Evolutionary conservation across 1,284 basidiomycete genomes (phyloP), one percentile per base, ranked within the genome.

Genomic region (Tilletia caries): DNA sequence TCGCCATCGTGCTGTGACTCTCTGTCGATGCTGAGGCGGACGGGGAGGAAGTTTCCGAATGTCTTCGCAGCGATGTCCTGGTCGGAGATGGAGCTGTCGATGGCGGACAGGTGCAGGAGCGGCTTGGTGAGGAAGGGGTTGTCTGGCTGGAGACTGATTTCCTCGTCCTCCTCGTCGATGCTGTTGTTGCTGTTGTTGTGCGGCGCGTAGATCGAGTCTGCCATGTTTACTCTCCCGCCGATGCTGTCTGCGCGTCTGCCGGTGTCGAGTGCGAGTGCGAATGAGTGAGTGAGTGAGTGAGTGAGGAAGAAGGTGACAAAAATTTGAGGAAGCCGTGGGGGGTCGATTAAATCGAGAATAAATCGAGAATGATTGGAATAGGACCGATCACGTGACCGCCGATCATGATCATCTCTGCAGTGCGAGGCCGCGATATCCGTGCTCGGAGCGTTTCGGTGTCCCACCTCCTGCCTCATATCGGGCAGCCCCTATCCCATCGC

Each of bases 141-240:
- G 33, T 71, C 32, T 33, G 72, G 75, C 33, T 52, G 15, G 13
- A 54, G 66, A 32, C 67, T 33, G 33, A 52, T 43, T 10, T 71
- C 67, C 6, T 68, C 67, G 23, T 68, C 69, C 2, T 44, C 54
- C 4, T 48, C 54, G 5, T 58, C 33, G 52, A 25, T 23, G 25
- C 74, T 43, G 66, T 74, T 71, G 71, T 70, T 71, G 50, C 67
- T 64, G 65, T 75, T 68, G 48, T 76, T 76, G 48, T 76, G 71
- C 0, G 75, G 75, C 1, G 75, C 75, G 65, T 77, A 77, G 68
- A 77, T 77, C n/a, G 74, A 75, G 65, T 77, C 75, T 50, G 75
- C 65, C 75, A 77, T 77, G 58, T 15, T 29, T n/a, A n/a, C n/a
- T n/a, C n/a, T n/a, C n/a, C n/a, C n/a, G n/a, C n/a, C n/a, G 18